Evolutionary conservation across 2,329 filamentous ascomycete genomes (phyloP).

Genomic region (Phyllosticta capitalensis): DNA sequence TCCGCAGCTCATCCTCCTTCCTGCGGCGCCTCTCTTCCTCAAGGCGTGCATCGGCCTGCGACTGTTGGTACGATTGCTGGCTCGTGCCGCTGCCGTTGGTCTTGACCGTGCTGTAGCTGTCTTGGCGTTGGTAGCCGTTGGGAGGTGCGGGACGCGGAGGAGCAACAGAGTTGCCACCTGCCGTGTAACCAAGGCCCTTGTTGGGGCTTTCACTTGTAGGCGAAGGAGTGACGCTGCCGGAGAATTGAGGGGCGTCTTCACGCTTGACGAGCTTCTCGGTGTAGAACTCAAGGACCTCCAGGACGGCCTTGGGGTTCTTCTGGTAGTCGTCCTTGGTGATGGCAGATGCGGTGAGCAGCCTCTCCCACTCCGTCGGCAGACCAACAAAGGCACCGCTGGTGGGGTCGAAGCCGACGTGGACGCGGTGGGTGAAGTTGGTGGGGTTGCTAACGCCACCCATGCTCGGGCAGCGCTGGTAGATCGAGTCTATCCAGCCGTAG

Average conservation of each 20-base stretch:
- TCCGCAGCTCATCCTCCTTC: constrained; percentile 32
- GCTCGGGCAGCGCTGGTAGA: constrained; percentile 90
- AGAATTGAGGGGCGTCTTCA: constrained; percentile 60
- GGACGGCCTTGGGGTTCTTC: constrained; percentile 66
- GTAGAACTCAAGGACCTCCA: constrained; percentile 78
- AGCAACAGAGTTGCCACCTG: constrained; percentile 37
- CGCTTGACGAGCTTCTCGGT: constrained; percentile 68
- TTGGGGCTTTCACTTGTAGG: constrained; percentile 44
- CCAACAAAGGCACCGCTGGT: constrained; percentile 92
- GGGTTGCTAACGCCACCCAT: constrained; percentile 98
- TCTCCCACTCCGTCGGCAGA: constrained; percentile 92
- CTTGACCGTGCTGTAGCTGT: constrained; percentile 33
- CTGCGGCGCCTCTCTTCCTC: constrained; percentile 31
- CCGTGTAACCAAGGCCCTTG: constrained; percentile 40
- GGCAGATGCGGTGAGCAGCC: constrained; percentile 87
- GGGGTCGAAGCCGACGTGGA: constrained; percentile 95
- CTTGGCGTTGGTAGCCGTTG: constrained; percentile 32
- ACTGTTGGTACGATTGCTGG: constrained; percentile 18
- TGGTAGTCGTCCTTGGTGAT: constrained; percentile 99
- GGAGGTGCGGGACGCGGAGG: constrained; percentile 39
- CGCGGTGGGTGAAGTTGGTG: constrained; percentile 93
- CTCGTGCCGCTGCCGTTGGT: constrained; percentile 17
- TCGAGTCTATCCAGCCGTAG: constrained; percentile 98
- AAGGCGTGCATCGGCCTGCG: constrained; percentile 21
- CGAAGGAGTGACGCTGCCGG: constrained; percentile 58